Conservation (phyloP, 805 yeast genomes). For the Yamadazyma philogaea region DNA sequence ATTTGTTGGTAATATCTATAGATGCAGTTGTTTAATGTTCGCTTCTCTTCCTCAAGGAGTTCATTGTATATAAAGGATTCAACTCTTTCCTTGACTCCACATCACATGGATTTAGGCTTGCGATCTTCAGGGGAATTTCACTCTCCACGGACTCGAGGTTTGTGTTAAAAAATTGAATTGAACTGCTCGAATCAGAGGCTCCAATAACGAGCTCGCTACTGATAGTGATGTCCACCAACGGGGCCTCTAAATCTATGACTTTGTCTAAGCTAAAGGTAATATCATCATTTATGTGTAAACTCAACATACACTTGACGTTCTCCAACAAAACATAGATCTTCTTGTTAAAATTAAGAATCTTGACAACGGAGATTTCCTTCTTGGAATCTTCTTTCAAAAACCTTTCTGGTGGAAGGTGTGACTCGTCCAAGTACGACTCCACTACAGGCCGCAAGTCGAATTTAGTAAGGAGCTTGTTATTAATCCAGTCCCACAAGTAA, state of each 20-base stretch:
- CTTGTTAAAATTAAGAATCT: slow-evolving; percentile 20
- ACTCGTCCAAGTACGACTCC: slow-evolving; percentile 45
- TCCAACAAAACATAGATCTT: slow-evolving; percentile 45
- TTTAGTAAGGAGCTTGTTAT: slow-evolving; percentile 42
- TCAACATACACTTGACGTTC: slow-evolving; percentile 45
- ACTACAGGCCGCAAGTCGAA: slow-evolving; percentile 45
- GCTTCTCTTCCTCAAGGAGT: slow-evolving; percentile 57
- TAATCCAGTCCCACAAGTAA: slow-evolving; percentile 75
- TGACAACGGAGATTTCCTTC: slow-evolving; percentile 50
- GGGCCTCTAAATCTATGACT: slow-evolving; percentile 21
- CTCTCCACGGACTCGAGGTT: not conserved
- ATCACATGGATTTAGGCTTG: slow-evolving; percentile 27
- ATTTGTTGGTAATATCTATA: not conserved
- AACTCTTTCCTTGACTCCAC: slow-evolving; percentile 36
- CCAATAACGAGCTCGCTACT: slow-evolving; percentile 23
- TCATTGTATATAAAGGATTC: slow-evolving; percentile 48
- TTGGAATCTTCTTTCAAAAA: slow-evolving; percentile 52
- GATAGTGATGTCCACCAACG: slow-evolving; percentile 28
- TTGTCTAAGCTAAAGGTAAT: slow-evolving; percentile 26
- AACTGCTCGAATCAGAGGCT: slow-evolving; percentile 27
- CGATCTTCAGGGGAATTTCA: slow-evolving; percentile 11
- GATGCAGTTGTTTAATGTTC: slow-evolving; percentile 43
- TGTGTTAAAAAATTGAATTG: slow-evolving; percentile 19
- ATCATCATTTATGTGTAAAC: slow-evolving; percentile 29
- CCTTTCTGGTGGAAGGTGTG: slow-evolving; percentile 63